Conservation (phyloP, 352 stramenopile species). For the Phytophthora sansomeana region DNA sequence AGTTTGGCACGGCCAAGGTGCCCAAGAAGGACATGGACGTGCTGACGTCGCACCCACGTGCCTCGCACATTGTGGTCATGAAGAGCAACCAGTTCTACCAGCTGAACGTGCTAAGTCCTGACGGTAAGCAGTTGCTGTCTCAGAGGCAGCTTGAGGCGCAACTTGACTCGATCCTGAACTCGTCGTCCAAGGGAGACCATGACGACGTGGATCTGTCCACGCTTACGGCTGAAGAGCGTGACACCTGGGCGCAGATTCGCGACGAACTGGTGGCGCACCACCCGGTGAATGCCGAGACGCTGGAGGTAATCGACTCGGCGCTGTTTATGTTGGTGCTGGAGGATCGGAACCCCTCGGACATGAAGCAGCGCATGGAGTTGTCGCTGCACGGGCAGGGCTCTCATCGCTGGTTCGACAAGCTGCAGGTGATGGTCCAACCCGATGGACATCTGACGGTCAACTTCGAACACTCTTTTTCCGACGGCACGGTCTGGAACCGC, state of each 20-base stretch:
- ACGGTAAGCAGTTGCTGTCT: conserved; percentile 86
- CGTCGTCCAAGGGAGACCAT: conserved; percentile 48
- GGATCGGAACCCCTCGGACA: conserved; percentile 65
- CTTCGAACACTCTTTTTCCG: conserved; percentile 95
- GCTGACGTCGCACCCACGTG: conserved; percentile 75
- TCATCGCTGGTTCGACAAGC: conserved; percentile 95
- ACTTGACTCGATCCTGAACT: conserved; percentile 76
- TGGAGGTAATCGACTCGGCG: conserved; percentile 88
- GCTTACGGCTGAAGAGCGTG: conserved; percentile 85
- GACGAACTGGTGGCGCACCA: conserved; percentile 73
- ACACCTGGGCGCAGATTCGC: conserved; percentile 87
- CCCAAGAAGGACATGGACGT: conserved; percentile 76
- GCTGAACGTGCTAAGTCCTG: conserved; percentile 80
- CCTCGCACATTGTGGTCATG: conserved; percentile 91
- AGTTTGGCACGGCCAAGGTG: conserved; percentile 89
- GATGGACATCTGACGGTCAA: conserved; percentile 92
- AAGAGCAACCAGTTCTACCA: conserved; percentile 87
- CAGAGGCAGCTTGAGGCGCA: conserved; percentile 71
- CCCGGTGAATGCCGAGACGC: conserved; percentile 73
- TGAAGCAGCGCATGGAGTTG: conserved; percentile 79
- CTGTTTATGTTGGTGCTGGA: conserved; percentile 92
- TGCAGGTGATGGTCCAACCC: conserved; percentile 87
- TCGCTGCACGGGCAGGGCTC: conserved; percentile 86
- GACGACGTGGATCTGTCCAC: conserved; percentile 75
- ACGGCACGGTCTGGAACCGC: conserved; percentile 93